These are phyloP conservation scores for Pugionium cornutum DNA, from an alignment of 345 rosid species.

Conservation along the genomic window DNA sequence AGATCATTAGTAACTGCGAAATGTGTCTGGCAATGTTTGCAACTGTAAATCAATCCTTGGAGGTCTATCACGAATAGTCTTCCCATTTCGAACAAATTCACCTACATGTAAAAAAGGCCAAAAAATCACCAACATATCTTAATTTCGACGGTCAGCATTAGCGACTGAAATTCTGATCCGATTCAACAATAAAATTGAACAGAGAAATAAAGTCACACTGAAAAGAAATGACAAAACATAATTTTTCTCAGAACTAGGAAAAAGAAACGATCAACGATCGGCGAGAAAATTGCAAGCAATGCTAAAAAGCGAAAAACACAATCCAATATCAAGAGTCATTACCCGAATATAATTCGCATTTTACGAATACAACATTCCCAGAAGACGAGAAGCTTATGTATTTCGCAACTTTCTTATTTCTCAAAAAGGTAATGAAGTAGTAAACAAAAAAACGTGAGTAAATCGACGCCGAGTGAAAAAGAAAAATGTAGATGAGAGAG, in stretches of 20 bases:
- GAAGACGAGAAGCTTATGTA: not conserved
- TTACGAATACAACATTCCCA: constrained; percentile 19
- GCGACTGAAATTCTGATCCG: not conserved
- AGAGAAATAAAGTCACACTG: not conserved
- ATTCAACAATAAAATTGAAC: not conserved
- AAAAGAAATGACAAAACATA: too few relatives aligned
- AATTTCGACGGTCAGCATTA: constrained; percentile 5
- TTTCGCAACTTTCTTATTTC: too few relatives aligned
- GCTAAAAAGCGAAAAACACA: not conserved
- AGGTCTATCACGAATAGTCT: constrained; percentile 58
- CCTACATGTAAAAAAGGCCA: constrained; percentile 17
- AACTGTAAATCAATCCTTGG: constrained; percentile 61
- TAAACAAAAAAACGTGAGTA: constrained; percentile 33
- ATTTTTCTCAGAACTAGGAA: too few relatives aligned
- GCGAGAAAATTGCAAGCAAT: too few relatives aligned
- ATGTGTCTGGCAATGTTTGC: constrained; percentile 77
- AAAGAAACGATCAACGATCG: too few relatives aligned
- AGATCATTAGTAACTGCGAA: constrained; percentile 56
- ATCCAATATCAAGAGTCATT: constrained; percentile 13
- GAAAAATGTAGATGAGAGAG: constrained; percentile 14
- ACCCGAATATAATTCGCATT: constrained; percentile 1
- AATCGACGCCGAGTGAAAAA: constrained; percentile 13
- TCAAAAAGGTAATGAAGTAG: constrained; percentile 2
- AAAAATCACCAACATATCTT: constrained; percentile 16
- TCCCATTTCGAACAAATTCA: constrained; percentile 55